Base-by-base conservation (phyloP, 768 basidiomycete genomes). In the Suillus cothurnatus region DNA sequence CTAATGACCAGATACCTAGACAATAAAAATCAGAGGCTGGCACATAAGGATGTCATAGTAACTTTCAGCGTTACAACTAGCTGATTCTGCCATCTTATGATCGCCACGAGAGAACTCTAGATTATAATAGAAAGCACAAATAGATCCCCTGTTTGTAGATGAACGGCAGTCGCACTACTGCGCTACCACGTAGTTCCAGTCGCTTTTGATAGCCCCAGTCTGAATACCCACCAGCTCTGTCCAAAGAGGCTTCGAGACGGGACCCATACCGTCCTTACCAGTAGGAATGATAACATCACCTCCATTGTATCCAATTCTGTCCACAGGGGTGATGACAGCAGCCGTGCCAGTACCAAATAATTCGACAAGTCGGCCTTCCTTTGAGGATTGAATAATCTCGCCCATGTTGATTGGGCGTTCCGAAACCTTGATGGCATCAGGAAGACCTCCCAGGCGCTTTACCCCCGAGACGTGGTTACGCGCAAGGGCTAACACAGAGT, bases 391-490 rank as follows among this genome's bases (percentile, higher is more conserved):
- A 70, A 88, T 84, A 55, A 95, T 84, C 73, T 94, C 93, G 49
- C 78, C 79, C 91, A 95, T 94, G 38, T 85, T 89, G 52, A 95
- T 86, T 8, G 84, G 79, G 11, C 92, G 85, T 71, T 95, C 93
- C 2, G 84, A 82, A 59, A 92, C 83, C 60, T 78, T 78, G 52
- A 93, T 77, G 36, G 84, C 81, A 5, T 82, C 77, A 1, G 91
- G 80, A 45, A 93, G 79, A 19, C 83, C 82, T 4, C 80, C 64
- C 21, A 93, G 74, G 21, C 75, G 73, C 64, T 78, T 78, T 49
- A 68, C 77, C 2, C 85, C 84, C 0, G 81, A 75, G 1, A 78
- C 81, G 73, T 94, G 93, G 0, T 83, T 86, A 26, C 85, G 78
- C 8, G 85, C 84, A 57, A 88, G 81, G 45, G 77, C 70, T 21